phyloP scores from a whole-genome alignment of 768 basidiomycete species.

The Pulveroboletus sp. region DNA sequence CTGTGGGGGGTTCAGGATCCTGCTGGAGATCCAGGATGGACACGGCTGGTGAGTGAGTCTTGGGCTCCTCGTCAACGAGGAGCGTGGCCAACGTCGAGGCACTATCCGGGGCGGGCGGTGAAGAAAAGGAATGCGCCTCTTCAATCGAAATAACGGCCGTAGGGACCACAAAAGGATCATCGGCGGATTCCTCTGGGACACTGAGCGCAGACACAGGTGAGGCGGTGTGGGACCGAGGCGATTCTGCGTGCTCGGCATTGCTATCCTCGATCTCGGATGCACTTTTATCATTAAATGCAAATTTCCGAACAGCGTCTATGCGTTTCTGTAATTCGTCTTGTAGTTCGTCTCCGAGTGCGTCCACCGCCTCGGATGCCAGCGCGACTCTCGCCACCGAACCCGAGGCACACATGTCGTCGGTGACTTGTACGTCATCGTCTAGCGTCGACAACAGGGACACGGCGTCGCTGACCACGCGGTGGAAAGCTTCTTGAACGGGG shows the following conservation, averaged over 20 bases:
- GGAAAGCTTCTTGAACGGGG: conserved; percentile 26
- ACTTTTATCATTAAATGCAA: conserved; percentile 1
- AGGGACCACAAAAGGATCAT: conserved; percentile 11
- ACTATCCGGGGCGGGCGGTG: conserved; percentile 5
- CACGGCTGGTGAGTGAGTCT: conserved; percentile 16
- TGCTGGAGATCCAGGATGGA: conserved; percentile 18
- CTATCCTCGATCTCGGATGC: background rate
- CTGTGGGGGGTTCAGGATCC: background rate
- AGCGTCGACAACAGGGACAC: conserved; percentile 33
- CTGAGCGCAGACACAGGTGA: conserved; percentile 1
- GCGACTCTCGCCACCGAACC: conserved; percentile 54
- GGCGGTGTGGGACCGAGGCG: background rate
- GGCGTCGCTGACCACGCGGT: conserved; percentile 34
- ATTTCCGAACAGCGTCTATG: conserved; percentile 28
- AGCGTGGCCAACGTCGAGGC: conserved; percentile 5
- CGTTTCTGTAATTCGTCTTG: conserved; percentile 52
- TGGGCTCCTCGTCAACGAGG: conserved; percentile 10
- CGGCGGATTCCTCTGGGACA: conserved; percentile 1
- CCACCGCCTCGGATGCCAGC: conserved; percentile 47
- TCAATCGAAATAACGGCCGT: background rate
- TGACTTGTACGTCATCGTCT: conserved; percentile 31
- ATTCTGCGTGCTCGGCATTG: background rate
- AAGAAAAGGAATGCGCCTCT: background rate
- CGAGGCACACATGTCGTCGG: conserved; percentile 22
- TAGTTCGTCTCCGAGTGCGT: conserved; percentile 55